Percentiles rank a stretch among this genome's conserved stretches.
phyloP scores from a whole-genome alignment of 805 yeast species.

The Peterozyma xylosa region DNA sequence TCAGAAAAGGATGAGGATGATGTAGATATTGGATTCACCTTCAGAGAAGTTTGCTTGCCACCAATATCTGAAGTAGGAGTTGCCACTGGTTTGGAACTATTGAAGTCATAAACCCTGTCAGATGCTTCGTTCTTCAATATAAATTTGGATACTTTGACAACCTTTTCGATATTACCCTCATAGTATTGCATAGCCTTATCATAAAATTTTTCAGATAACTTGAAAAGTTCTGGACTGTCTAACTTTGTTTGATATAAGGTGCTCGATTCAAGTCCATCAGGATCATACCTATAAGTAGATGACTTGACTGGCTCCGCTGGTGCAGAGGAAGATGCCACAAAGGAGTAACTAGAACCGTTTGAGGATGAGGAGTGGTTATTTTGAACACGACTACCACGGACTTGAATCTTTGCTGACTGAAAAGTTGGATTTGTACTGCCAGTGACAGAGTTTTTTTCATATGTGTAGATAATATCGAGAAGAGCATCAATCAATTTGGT shows the following conservation, averaged over 20 bases:
- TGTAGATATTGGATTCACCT: background rate
- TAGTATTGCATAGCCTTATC: constrained; percentile 30
- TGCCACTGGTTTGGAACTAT: background rate
- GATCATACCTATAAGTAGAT: constrained; percentile 12
- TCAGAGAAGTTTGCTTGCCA: too few relatives aligned
- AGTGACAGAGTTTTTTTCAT: background rate
- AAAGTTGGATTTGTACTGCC: background rate
- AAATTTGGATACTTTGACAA: constrained; percentile 25
- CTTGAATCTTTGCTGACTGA: background rate
- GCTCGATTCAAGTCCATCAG: constrained; percentile 18
- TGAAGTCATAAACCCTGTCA: constrained; percentile 17
- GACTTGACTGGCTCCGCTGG: background rate
- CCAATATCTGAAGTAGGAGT: background rate
- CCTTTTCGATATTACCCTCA: constrained; percentile 33
- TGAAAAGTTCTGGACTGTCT: constrained; percentile 25
- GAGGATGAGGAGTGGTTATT: constrained; percentile 1
- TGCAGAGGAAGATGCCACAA: background rate
- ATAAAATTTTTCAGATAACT: constrained; percentile 31
- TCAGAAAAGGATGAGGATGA: constrained; percentile 1
- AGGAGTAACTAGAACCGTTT: background rate
- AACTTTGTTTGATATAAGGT: constrained; percentile 26
- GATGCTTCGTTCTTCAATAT: constrained; percentile 23
- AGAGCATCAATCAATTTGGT: constrained; percentile 24
- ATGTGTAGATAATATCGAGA: constrained; percentile 22
- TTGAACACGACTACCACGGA: background rate